Conservation (phyloP, 305 asterid genomes). For the Fraxinus baroniana region DNA sequence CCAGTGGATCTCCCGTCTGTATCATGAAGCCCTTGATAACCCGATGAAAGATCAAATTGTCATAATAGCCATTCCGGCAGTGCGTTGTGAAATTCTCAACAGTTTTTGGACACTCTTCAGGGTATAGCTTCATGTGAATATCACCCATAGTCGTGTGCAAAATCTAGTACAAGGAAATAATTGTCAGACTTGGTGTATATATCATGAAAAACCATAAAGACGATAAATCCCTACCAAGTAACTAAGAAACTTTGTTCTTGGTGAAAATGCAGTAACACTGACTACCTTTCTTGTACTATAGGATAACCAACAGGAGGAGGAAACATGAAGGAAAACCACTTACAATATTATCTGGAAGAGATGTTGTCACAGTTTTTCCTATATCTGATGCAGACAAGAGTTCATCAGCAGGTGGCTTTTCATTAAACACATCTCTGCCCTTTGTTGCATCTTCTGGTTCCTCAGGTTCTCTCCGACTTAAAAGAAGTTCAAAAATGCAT, state of each 20-base stretch:
- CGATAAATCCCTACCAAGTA: neutral
- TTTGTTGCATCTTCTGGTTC: slow-evolving; percentile 97
- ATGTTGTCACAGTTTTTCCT: slow-evolving; percentile 79
- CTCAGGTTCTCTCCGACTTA: slow-evolving; percentile 94
- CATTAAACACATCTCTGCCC: slow-evolving; percentile 97
- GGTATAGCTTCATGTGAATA: slow-evolving; percentile 83
- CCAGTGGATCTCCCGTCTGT: slow-evolving; percentile 97
- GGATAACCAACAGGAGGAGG: slow-evolving; percentile 10
- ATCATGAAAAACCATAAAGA: slow-evolving; percentile 9
- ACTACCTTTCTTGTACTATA: neutral
- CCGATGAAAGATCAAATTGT: slow-evolving; percentile 89
- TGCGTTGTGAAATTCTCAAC: slow-evolving; percentile 97
- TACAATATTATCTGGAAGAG: slow-evolving; percentile 96
- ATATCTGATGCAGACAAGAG: slow-evolving; percentile 86
- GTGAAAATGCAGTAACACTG: slow-evolving; percentile 2
- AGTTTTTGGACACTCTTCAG: slow-evolving; percentile 98
- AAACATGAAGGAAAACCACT: slow-evolving; percentile 24
- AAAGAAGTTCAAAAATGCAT: slow-evolving; percentile 22
- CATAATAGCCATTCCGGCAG: slow-evolving; percentile 92
- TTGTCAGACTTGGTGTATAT: neutral
- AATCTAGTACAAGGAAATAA: slow-evolving; percentile 46
- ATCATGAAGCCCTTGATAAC: slow-evolving; percentile 96
- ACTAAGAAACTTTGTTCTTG: neutral
- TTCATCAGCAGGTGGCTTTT: slow-evolving; percentile 96
- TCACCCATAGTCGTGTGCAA: slow-evolving; percentile 97